Evolutionary conservation across 768 basidiomycete genomes (phyloP).

Genomic region (Podaxis carcinomalis): DNA sequence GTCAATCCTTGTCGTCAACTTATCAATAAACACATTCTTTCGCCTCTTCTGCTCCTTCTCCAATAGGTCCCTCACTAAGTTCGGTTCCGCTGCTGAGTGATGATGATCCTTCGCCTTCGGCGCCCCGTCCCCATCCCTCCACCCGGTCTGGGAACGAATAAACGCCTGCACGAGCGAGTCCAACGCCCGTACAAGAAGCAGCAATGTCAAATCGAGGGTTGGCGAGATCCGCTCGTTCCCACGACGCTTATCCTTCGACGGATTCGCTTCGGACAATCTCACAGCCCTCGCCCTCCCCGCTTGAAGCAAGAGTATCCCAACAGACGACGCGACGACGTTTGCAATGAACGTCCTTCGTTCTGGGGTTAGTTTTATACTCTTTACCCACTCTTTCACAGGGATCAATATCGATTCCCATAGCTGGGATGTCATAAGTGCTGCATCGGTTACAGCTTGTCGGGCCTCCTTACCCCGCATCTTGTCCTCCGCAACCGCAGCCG

Average conservation of each 20-base stretch:
- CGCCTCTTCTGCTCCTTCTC: slow-evolving; percentile 26
- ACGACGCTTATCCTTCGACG: background rate
- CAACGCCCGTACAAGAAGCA: slow-evolving; percentile 65
- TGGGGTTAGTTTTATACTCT: slow-evolving; percentile 25
- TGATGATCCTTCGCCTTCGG: background rate
- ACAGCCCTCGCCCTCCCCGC: slow-evolving; percentile 34
- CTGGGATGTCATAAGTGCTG: background rate
- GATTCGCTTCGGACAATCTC: slow-evolving; percentile 17
- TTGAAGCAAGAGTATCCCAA: slow-evolving; percentile 58
- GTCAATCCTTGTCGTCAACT: slow-evolving; percentile 49
- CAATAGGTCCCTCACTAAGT: slow-evolving; percentile 17
- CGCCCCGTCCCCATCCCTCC: background rate
- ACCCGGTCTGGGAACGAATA: slow-evolving; percentile 30
- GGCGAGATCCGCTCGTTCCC: slow-evolving; percentile 33
- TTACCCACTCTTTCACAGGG: slow-evolving; percentile 11
- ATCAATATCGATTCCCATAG: slow-evolving; percentile 9
- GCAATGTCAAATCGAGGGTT: slow-evolving; percentile 64
- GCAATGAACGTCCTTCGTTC: slow-evolving; percentile 54
- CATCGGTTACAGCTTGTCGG: background rate
- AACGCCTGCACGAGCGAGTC: slow-evolving; percentile 56
- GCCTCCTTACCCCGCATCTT: background rate
- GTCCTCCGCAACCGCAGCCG: background rate
- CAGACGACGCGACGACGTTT: slow-evolving; percentile 49
- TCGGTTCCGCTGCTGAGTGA: slow-evolving; percentile 12
- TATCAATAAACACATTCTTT: slow-evolving; percentile 18